A percentile compares a stretch with the other conserved stretches of the same genome.
These are phyloP conservation scores for Podila epicladia DNA, from an alignment of 192 early-diverging fungal species.

Conservation along the genomic window DNA sequence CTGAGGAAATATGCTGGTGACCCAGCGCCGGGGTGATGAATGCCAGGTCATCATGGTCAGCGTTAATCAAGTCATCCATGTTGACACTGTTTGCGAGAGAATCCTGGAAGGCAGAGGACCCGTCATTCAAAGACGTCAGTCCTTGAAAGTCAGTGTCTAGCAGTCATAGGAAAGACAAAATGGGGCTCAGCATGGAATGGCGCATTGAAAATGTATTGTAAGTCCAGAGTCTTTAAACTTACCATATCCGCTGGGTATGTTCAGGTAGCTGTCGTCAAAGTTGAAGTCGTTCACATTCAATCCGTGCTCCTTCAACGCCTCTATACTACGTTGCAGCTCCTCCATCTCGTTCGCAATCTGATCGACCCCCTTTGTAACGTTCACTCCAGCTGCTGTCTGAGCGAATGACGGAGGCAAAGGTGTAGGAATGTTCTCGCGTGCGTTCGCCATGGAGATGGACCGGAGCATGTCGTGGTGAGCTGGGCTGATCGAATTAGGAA, in stretches of 20 bases:
- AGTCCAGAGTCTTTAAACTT: neutral
- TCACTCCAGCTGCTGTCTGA: constrained; percentile 34
- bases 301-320: constrained; percentile 38
- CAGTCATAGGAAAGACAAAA: neutral
- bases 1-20: constrained; percentile 17
- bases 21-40: constrained; percentile 16
- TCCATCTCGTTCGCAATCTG: constrained; percentile 44
- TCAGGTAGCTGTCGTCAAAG: constrained; percentile 32
- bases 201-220: no score
- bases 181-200: neutral
- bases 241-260: constrained; percentile 15
- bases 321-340: constrained; percentile 37
- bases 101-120: constrained; percentile 8
- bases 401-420: constrained; percentile 35
- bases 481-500: constrained; percentile 31
- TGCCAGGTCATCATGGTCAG: constrained; percentile 23
- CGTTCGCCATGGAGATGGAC: constrained; percentile 45
- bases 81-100: neutral
- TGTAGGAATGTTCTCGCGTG: constrained; percentile 6
- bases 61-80: constrained; percentile 32
- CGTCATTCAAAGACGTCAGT: constrained; percentile 10
- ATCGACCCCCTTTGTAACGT: constrained; percentile 30
- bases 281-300: constrained; percentile 34
- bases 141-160: constrained; percentile 8
- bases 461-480: constrained; percentile 38